Evolutionary conservation across 176 grass and related monocot species (phyloP), one percentile per base, ranked within the genome.

Genomic region (Carex pumila): DNA sequence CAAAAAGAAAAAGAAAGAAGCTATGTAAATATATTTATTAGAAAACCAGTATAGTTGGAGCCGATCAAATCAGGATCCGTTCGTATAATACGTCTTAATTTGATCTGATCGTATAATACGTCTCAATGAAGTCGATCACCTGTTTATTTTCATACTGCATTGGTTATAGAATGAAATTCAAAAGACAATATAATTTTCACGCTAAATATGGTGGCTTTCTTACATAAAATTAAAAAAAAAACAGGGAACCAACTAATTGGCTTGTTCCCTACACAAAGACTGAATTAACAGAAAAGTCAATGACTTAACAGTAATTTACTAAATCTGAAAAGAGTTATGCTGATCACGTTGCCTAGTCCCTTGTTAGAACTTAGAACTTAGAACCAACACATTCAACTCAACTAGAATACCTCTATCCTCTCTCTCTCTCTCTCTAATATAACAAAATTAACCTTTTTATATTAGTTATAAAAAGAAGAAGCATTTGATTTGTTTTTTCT

Each of bases 261-360:
- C 21, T 7, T 75, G 47, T 21, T 54, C 47, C 71, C 12, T 31
- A 60, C 12, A 29, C 2, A 31, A 75, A 52, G 0, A 57, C 29
- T 57, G 47, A 29, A 78, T 18, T 18, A 78, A 78, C 73, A 18
- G 29, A 78, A 78, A 77, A 57, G 73, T 77, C 12, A 78, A 78
- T 52, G 52, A 57, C 52, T 78, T 25, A 31, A 83, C 81, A 55
- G 49, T 69, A 83, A 69, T 69, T 83, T 83, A 83, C 81, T 55
- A 7, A 34, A 83, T 83, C 12, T 68, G 62, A 83, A 64, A 81
- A 81, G 12, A 83, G 81, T 83, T 34, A 32, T 69, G 81, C 25
- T 67, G n/a, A 53, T 83, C 81, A 83, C 81, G 81, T 83, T 83
- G 61, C 61, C 13, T 67, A 67, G 22, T 13, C 11, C 36, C 61